These are phyloP conservation scores for Radiomyces spectabilis DNA, from an alignment of 192 early-diverging fungal genomes.

Conservation along the genomic window DNA sequence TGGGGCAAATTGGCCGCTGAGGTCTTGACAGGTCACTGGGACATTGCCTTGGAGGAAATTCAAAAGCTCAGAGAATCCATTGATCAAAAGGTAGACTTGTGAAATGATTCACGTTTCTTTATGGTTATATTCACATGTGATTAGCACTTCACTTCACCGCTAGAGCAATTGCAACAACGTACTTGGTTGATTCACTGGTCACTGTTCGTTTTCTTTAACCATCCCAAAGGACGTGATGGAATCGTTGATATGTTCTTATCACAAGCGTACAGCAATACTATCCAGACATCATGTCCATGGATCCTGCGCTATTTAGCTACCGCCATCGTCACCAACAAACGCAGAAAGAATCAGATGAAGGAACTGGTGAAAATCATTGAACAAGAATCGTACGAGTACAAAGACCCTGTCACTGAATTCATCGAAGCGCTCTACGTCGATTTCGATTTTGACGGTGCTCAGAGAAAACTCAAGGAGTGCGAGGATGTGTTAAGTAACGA, in stretches of 20 bases:
- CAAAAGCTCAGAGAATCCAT: slow-evolving; percentile 81
- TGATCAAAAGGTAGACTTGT: slow-evolving; percentile 61
- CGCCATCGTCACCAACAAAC: slow-evolving; percentile 87
- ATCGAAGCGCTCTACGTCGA: slow-evolving; percentile 85
- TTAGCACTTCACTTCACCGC: slow-evolving; percentile 63
- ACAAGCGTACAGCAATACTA: slow-evolving; percentile 92
- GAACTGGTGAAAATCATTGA: slow-evolving; percentile 86
- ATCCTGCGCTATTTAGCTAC: slow-evolving; percentile 92
- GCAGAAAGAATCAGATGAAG: slow-evolving; percentile 76
- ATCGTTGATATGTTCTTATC: slow-evolving; percentile 90
- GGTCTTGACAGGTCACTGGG: slow-evolving; percentile 92
- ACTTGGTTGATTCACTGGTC: slow-evolving; percentile 96
- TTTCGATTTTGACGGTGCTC: slow-evolving; percentile 93
- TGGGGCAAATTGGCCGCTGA: slow-evolving; percentile 98
- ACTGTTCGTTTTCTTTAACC: slow-evolving; percentile 98
- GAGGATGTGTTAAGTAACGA: slow-evolving; percentile 82
- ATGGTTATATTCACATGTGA: neutral
- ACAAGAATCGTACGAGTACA: slow-evolving; percentile 78
- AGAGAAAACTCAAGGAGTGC: slow-evolving; percentile 80
- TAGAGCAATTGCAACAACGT: slow-evolving; percentile 90
- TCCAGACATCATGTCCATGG: slow-evolving; percentile 96
- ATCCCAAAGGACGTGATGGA: slow-evolving; percentile 91
- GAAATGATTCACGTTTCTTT: neutral
- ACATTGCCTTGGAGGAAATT: slow-evolving; percentile 85
- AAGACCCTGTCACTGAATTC: slow-evolving; percentile 92